Evolutionary conservation across 1,139 yeast genomes (phyloP).

Genomic region (Maudiozyma humilis): DNA sequence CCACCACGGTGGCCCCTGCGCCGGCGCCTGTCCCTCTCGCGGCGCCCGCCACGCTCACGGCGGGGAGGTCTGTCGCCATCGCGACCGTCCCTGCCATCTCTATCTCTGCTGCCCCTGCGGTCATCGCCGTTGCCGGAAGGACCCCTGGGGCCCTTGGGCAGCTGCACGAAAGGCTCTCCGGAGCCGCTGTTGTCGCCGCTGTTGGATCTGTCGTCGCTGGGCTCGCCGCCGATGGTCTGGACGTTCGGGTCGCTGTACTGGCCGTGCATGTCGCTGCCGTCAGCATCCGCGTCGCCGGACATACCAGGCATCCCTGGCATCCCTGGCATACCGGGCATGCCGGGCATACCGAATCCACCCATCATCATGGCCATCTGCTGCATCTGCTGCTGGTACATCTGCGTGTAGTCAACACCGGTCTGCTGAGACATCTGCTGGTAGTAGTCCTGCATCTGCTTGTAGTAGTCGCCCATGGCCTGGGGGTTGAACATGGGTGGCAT

Average conservation of each 20-base stretch:
- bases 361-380: conserved; percentile 42
- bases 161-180: conserved; percentile 16
- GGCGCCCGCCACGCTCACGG: conserved; percentile 24
- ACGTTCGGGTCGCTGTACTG: conserved; percentile 15
- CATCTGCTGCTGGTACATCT: conserved; percentile 38
- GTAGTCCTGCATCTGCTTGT: conserved; percentile 79
- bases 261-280: conserved; percentile 10
- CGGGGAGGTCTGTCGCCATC: conserved; percentile 22
- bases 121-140: conserved; percentile 18
- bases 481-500: conserved; percentile 77
- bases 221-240: conserved; percentile 7
- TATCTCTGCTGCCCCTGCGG: conserved; percentile 12
- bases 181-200: conserved; percentile 14
- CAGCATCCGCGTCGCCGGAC: conserved; percentile 15
- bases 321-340: conserved; percentile 25
- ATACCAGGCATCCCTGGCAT: conserved; percentile 34
- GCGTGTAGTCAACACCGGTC: conserved; percentile 33
- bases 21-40: conserved; percentile 26
- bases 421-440: conserved; percentile 53
- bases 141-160: conserved; percentile 35
- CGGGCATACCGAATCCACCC: conserved; percentile 40
- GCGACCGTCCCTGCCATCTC: conserved; percentile 13
- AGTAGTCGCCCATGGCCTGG: conserved; percentile 81
- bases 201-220: conserved; percentile 14
- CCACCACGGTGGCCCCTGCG: conserved; percentile 18